These are phyloP conservation scores for Aurinia saxatilis DNA, from an alignment of 345 rosid species.

Conservation along the genomic window DNA sequence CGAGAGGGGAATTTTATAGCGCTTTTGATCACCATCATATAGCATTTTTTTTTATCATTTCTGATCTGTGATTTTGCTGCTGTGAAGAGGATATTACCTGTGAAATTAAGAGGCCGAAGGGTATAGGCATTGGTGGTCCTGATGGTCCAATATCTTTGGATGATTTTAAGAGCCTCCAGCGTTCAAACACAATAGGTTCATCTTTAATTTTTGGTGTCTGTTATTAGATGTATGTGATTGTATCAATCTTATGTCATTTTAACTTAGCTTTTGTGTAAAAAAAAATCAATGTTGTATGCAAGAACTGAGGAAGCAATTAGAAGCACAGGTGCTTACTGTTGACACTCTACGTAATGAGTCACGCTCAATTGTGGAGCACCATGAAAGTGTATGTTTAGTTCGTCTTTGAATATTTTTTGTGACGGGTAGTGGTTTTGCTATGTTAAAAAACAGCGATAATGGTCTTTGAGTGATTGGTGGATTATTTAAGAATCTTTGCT, in stretches of 20 bases:
- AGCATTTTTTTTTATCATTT: conserved; percentile 5
- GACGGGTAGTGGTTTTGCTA: not conserved
- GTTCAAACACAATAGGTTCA: conserved; percentile 64
- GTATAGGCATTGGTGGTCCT: conserved; percentile 87
- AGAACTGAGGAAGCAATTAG: conserved; percentile 91
- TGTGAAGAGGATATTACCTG: conserved; percentile 51
- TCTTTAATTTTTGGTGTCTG: not conserved
- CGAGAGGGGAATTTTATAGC: not conserved
- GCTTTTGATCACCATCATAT: not conserved
- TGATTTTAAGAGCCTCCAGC: conserved; percentile 95
- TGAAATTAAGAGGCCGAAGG: conserved; percentile 73
- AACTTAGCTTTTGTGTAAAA: not conserved
- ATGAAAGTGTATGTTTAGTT: conserved; percentile 50
- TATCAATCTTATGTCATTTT: not conserved
- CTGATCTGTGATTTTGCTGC: conserved; percentile 6
- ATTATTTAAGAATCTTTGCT: not conserved
- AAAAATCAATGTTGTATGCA: conserved; percentile 28
- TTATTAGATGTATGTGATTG: not conserved
- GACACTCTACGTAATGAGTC: conserved; percentile 62
- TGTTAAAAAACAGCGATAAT: not conserved
- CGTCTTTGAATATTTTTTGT: conserved; percentile 2
- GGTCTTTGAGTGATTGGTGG: not conserved
- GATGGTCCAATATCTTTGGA: conserved; percentile 94
- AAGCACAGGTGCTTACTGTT: conserved; percentile 65
- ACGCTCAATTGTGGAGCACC: conserved; percentile 48